Evolutionary conservation across 1,284 basidiomycete genomes (phyloP).

Genomic region (Ustilago lituana): DNA sequence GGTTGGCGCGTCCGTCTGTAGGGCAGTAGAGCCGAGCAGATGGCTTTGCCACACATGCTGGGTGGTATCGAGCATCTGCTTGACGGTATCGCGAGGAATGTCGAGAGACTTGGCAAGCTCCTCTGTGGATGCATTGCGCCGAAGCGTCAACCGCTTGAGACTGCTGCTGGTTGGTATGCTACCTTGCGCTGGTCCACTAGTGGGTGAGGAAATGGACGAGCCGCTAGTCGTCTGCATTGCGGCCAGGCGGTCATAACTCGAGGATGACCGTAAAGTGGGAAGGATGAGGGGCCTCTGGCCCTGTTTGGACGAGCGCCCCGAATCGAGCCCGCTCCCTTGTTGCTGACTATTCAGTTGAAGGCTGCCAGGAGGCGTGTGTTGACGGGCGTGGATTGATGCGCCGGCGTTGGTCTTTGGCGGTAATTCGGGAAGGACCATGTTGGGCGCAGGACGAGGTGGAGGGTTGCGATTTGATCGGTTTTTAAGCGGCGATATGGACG

Average conservation of each 20-base stretch:
- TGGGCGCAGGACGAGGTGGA: conserved; percentile 31
- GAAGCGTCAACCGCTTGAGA: conserved; percentile 14
- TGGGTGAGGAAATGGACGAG: conserved; percentile 1
- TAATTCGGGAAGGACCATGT: conserved; percentile 22
- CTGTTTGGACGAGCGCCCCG: conserved; percentile 7
- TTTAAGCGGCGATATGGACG: conserved; percentile 1
- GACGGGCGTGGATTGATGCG: conserved; percentile 1
- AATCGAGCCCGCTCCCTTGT: neutral
- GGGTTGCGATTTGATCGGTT: conserved; percentile 17
- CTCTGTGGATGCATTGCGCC: conserved; percentile 20
- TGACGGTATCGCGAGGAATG: conserved; percentile 37
- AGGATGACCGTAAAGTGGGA: conserved; percentile 22
- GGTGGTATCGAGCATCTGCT: conserved; percentile 47
- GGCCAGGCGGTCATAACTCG: conserved; percentile 20
- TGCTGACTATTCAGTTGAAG: conserved; percentile 2
- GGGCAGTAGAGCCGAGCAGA: conserved; percentile 13
- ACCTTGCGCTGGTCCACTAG: neutral
- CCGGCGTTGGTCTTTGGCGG: conserved; percentile 3
- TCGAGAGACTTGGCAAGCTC: conserved; percentile 42
- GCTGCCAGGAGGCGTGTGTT: conserved; percentile 1
- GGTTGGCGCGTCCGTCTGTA: neutral
- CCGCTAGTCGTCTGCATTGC: conserved; percentile 6
- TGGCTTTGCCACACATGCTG: conserved; percentile 44
- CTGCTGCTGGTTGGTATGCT: neutral
- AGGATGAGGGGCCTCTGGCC: conserved; percentile 28